Conservation (phyloP, 345 rosid genomes). For the Acer campestre region DNA sequence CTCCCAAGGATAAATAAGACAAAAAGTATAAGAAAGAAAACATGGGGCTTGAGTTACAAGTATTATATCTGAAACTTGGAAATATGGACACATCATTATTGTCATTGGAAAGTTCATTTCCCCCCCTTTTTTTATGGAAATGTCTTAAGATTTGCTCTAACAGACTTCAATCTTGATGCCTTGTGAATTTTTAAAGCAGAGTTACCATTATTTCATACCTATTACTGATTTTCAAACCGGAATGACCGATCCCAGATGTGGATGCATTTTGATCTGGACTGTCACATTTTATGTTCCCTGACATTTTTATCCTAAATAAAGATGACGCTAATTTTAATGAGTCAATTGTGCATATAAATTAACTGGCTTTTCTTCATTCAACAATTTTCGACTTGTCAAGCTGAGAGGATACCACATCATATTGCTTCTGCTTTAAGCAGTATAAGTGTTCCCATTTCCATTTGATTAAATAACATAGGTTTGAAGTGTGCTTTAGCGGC, state of each 20-base stretch:
- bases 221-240: not conserved
- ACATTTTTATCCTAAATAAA: not conserved
- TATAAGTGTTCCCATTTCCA: not conserved
- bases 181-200: not conserved
- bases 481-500: constrained; percentile 1
- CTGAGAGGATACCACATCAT: not conserved
- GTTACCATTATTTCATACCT: not conserved
- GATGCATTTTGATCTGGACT: not conserved
- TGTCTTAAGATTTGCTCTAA: not conserved
- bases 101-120: not conserved
- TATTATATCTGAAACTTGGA: not conserved
- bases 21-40: not conserved
- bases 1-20: not conserved
- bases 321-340: not conserved
- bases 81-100: not conserved
- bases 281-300: not conserved
- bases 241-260: not conserved
- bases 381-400: not conserved
- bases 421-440: not conserved
- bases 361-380: not conserved
- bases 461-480: not conserved
- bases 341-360: not conserved
- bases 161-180: not conserved
- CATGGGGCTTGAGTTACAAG: not conserved
- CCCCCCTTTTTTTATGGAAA: not conserved